Evolutionary conservation across 2,329 filamentous ascomycete species (phyloP).

Genomic region (Monilinia polystroma): DNA sequence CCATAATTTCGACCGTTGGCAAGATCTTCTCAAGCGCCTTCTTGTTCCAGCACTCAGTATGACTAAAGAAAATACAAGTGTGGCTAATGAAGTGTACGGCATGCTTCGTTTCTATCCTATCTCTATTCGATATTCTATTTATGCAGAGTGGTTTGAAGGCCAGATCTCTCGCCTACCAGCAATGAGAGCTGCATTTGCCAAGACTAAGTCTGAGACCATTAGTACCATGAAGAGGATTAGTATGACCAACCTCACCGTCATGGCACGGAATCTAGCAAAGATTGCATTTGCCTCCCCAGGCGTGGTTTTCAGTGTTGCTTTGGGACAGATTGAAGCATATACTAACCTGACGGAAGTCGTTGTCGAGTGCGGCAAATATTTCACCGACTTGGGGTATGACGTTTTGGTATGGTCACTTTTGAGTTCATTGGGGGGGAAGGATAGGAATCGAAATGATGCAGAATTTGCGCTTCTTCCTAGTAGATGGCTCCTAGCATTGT

Average conservation of each 20-base stretch:
- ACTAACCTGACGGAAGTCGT: constrained; percentile 93
- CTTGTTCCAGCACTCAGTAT: constrained; percentile 87
- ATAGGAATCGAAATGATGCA: constrained; percentile 61
- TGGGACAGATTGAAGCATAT: constrained; percentile 90
- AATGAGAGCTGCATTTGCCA: constrained; percentile 75
- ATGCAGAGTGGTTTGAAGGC: constrained; percentile 88
- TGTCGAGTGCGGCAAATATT: constrained; percentile 91
- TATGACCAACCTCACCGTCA: constrained; percentile 78
- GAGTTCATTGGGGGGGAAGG: constrained; percentile 65
- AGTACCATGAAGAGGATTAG: constrained; percentile 87
- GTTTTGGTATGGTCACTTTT: constrained; percentile 90
- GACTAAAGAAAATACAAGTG: constrained; percentile 77
- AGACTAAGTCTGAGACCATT: constrained; percentile 74
- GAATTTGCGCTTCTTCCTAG: constrained; percentile 73
- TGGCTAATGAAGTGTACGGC: constrained; percentile 83
- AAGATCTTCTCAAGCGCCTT: constrained; percentile 76
- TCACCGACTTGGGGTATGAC: constrained; percentile 89
- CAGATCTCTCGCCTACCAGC: constrained; percentile 73
- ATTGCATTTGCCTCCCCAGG: constrained; percentile 89
- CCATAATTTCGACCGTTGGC: constrained; percentile 75
- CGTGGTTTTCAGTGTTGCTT: constrained; percentile 83
- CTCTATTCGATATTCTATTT: constrained; percentile 78
- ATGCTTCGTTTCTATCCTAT: constrained; percentile 77
- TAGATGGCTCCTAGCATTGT: constrained; percentile 86
- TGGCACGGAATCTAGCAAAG: constrained; percentile 87